These are phyloP conservation scores for Monosporascus sp. DNA, from an alignment of 2,329 filamentous ascomycete genomes.

Conservation along the genomic window DNA sequence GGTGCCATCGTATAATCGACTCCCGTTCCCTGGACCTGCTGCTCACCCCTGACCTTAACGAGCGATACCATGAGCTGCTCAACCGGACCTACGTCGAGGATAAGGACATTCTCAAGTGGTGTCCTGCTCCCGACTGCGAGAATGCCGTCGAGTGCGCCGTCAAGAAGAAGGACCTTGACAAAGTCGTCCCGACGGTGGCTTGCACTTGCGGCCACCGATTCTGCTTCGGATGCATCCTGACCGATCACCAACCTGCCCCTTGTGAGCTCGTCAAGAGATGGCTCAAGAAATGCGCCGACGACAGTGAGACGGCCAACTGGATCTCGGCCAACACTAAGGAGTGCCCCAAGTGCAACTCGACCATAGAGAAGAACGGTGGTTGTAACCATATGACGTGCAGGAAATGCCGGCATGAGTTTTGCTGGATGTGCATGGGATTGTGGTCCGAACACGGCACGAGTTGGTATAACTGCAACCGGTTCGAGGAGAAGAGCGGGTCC, in stretches of 20 bases:
- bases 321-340: constrained; percentile 99
- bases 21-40: constrained; percentile 81
- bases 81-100: constrained; percentile 96
- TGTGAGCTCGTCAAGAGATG: constrained; percentile 89
- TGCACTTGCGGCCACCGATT: constrained; percentile 83
- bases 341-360: constrained; percentile 91
- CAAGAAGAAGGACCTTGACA: constrained; percentile 80
- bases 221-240: constrained; percentile 89
- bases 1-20: constrained; percentile 87
- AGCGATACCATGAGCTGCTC: constrained; percentile 76
- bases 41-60: constrained; percentile 50
- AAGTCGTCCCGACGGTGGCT: constrained; percentile 82
- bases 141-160: constrained; percentile 87
- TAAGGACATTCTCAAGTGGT: constrained; percentile 94
- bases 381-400: constrained; percentile 38
- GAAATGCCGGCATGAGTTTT: constrained; percentile 50
- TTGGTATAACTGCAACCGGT: constrained; percentile 99
- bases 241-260: constrained; percentile 89
- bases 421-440: constrained; percentile 99
- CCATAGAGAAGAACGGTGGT: constrained; percentile 88
- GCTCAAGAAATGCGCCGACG: constrained; percentile 97
- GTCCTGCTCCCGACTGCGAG: constrained; percentile 92
- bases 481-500: constrained; percentile 88
- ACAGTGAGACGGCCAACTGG: constrained; percentile 98
- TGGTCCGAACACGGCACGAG: constrained; percentile 98